Percentiles rank a stretch among this genome's conserved stretches.
Conservation (phyloP, 257 asterid genomes). For the Ophiorrhiza pumila region DNA sequence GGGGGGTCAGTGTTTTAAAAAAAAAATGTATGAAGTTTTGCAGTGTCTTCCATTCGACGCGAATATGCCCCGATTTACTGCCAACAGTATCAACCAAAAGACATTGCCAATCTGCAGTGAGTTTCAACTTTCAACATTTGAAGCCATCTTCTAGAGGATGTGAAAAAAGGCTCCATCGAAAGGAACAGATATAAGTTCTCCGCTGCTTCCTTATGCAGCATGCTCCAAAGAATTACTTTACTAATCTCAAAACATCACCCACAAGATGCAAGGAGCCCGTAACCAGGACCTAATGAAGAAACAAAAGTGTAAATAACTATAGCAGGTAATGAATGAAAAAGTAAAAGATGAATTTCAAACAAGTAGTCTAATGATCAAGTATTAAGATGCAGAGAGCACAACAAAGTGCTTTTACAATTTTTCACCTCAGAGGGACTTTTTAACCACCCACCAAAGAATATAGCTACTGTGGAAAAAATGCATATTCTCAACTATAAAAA, state of each 20-base stretch:
- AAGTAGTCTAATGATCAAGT: neutral
- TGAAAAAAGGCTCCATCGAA: neutral
- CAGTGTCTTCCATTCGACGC: neutral
- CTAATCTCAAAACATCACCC: constrained; percentile 72
- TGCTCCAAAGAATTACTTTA: constrained; percentile 37
- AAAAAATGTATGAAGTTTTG: too few relatives aligned
- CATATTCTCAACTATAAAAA: neutral
- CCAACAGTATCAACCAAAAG: neutral
- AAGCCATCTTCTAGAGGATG: neutral
- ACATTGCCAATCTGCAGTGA: neutral
- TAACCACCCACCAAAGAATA: neutral
- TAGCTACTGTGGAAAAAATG: neutral
- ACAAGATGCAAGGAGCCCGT: constrained; percentile 91
- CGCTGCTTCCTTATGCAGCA: neutral
- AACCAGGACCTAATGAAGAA: constrained; percentile 67
- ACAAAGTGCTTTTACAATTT: neutral
- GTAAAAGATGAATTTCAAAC: neutral
- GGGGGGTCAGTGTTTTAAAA: too few relatives aligned
- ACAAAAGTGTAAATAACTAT: neutral
- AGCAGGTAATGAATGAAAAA: neutral
- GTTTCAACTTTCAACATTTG: neutral
- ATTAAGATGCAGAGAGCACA: neutral
- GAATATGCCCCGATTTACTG: neutral
- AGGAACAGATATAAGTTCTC: neutral
- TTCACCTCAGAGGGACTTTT: neutral